phyloP scores from a whole-genome alignment of 202 grass and related monocot genomes.

The Elaeis oleifera region DNA sequence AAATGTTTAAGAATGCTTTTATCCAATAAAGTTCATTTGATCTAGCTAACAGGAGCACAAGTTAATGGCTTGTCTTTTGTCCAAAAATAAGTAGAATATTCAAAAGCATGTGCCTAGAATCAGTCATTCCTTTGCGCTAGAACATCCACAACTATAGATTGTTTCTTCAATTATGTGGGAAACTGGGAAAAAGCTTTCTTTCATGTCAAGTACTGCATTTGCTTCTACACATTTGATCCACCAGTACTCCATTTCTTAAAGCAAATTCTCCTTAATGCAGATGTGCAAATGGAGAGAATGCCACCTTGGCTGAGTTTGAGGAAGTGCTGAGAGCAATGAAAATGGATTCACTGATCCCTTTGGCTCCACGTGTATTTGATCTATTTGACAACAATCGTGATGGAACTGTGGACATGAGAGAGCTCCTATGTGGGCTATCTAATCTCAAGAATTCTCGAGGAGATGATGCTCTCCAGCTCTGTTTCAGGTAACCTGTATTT shows the following conservation, averaged over 20 bases:
- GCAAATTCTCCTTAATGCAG: constrained; percentile 22
- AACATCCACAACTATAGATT: too few species aligned
- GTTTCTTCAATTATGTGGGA: too few species aligned
- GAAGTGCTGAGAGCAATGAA: constrained; percentile 61
- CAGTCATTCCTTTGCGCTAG: too few species aligned
- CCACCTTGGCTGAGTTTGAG: constrained; percentile 53
- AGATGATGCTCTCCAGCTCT: constrained; percentile 45
- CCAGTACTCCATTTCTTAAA: not conserved
- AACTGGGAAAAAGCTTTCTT: too few species aligned
- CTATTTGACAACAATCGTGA: constrained; percentile 68
- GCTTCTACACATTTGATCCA: too few species aligned
- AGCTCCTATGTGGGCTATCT: constrained; percentile 61
- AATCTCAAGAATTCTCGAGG: constrained; percentile 59
- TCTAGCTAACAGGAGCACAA: too few species aligned
- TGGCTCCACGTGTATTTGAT: constrained; percentile 58
- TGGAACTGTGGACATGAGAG: constrained; percentile 68
- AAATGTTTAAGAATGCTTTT: too few species aligned
- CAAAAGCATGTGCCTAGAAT: too few species aligned
- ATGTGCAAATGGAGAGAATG: constrained; percentile 62
- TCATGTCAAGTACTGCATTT: too few species aligned
- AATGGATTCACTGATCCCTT: constrained; percentile 41
- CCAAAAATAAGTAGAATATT: too few species aligned
- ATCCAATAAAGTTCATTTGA: too few species aligned
- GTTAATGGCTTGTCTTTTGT: too few species aligned
- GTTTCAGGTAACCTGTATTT: constrained; percentile 37